These are phyloP conservation scores for Aspergillus sp. DNA, from an alignment of 2,329 filamentous ascomycete species.

Conservation along the genomic window DNA sequence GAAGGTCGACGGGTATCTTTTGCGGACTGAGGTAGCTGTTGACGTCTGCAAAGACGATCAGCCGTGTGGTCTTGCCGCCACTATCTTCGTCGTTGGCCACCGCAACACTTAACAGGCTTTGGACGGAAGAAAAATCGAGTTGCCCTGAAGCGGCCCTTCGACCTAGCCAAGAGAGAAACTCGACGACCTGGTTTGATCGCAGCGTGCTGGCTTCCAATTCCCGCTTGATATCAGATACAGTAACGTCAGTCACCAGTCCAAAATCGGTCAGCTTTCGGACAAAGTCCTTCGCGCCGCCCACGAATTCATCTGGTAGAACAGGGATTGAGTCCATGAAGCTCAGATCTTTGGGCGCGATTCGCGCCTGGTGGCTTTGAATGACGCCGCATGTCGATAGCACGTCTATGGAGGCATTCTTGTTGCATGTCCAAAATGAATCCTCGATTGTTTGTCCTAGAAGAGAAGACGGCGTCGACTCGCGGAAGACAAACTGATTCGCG, in stretches of 20 bases:
- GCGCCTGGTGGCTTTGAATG: conserved; percentile 77
- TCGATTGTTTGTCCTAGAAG: conserved; percentile 85
- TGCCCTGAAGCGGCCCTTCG: conserved; percentile 70
- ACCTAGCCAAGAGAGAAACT: conserved; percentile 82
- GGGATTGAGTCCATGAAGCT: conserved; percentile 88
- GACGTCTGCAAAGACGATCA: conserved; percentile 76
- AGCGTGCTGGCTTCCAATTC: conserved; percentile 83
- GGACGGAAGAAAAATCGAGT: conserved; percentile 67
- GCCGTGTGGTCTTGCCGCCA: conserved; percentile 61
- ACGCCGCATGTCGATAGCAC: conserved; percentile 86
- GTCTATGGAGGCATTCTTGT: conserved; percentile 77
- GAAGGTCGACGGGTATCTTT: conserved; percentile 77
- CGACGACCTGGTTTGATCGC: conserved; percentile 71
- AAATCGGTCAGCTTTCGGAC: conserved; percentile 79
- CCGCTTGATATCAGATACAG: conserved; percentile 77
- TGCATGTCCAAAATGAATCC: conserved; percentile 94
- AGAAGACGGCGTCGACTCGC: conserved; percentile 83
- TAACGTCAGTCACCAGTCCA: conserved; percentile 83
- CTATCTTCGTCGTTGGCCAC: conserved; percentile 58
- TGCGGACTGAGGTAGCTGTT: conserved; percentile 72
- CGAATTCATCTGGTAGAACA: conserved; percentile 74
- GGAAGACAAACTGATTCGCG: conserved; percentile 82
- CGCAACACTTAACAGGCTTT: conserved; percentile 71
- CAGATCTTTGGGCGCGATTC: conserved; percentile 68
- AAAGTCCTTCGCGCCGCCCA: conserved; percentile 66